Evolutionary conservation across 75 land plant genomes (phyloP).

Genomic region (Pinus tabuliformis): DNA sequence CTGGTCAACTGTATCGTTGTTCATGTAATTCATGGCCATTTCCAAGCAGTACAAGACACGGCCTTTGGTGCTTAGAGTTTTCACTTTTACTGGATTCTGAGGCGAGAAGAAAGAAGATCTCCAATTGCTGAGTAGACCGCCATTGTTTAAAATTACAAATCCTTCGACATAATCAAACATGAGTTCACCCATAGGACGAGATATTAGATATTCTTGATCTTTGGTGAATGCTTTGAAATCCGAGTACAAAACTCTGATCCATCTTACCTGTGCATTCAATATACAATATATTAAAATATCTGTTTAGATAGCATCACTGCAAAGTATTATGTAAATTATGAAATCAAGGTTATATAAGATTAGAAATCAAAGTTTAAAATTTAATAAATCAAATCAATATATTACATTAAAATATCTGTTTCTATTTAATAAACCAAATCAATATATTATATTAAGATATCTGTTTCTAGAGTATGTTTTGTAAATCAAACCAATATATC

Average conservation of each 20-base stretch:
- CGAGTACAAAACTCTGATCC: constrained; percentile 6
- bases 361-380: too few relatives aligned
- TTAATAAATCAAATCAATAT: too few relatives aligned
- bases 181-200: constrained; percentile 1
- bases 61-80: constrained; percentile 1
- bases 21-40: constrained; percentile 15
- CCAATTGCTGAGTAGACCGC: constrained; percentile 11
- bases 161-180: constrained; percentile 27
- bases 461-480: too few relatives aligned
- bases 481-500: too few relatives aligned
- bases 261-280: constrained; percentile 12
- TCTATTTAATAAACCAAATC: too few relatives aligned
- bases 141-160: constrained; percentile 11
- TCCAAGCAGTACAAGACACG: constrained; percentile 24
- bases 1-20: constrained; percentile 7
- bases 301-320: too few relatives aligned
- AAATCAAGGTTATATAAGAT: too few relatives aligned
- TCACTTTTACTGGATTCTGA: neutral
- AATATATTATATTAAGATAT: too few relatives aligned
- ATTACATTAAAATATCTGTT: too few relatives aligned
- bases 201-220: constrained; percentile 20
- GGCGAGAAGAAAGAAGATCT: constrained; percentile 20
- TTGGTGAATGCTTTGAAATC: constrained; percentile 14
- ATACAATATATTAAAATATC: neutral
- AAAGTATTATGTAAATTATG: too few relatives aligned